These are phyloP conservation scores for Neurospora discreta DNA, from an alignment of 495 filamentous ascomycete genomes.

Conservation along the genomic window DNA sequence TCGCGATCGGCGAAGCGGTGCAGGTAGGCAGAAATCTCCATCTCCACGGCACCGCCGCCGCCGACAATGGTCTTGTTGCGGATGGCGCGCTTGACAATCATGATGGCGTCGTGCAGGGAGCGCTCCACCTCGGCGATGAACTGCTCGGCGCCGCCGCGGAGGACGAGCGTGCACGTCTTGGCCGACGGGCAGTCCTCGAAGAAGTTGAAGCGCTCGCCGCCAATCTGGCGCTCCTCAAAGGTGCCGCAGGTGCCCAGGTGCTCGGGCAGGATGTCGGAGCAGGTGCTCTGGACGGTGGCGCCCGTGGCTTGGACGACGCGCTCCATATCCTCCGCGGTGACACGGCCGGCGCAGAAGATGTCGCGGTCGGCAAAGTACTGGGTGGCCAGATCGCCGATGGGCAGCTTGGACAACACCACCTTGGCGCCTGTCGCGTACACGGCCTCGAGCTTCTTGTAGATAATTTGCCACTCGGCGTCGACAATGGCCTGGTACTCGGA, in stretches of 20 bases:
- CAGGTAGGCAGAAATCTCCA: slow-evolving; percentile 90
- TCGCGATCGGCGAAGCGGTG: slow-evolving; percentile 86
- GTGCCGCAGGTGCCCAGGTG: slow-evolving; percentile 84
- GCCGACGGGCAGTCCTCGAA: slow-evolving; percentile 91
- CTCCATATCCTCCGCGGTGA: slow-evolving; percentile 87
- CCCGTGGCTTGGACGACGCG: slow-evolving; percentile 91
- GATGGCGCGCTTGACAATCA: slow-evolving; percentile 97
- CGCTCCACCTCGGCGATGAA: slow-evolving; percentile 98
- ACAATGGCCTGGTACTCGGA: slow-evolving; percentile 99
- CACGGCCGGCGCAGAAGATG: slow-evolving; percentile 95
- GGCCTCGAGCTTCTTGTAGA: slow-evolving; percentile 97
- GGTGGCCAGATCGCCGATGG: slow-evolving; percentile 94
- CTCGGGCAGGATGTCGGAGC: slow-evolving; percentile 82
- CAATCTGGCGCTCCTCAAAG: slow-evolving; percentile 95
- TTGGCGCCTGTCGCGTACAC: slow-evolving; percentile 86
- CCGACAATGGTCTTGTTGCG: slow-evolving; percentile 90
- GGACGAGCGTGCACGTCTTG: slow-evolving; percentile 91
- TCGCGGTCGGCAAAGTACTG: slow-evolving; percentile 98
- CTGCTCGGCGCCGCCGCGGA: slow-evolving; percentile 94
- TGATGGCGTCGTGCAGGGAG: slow-evolving; percentile 94
- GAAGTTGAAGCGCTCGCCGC: slow-evolving; percentile 94
- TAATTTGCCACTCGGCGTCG: slow-evolving; percentile 99
- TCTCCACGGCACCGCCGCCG: slow-evolving; percentile 89
- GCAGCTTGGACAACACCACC: slow-evolving; percentile 92
- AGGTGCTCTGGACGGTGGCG: slow-evolving; percentile 86